These are phyloP conservation scores for Chenopodium suecicum DNA, from an alignment of 148 eudicot genomes.

Conservation along the genomic window DNA sequence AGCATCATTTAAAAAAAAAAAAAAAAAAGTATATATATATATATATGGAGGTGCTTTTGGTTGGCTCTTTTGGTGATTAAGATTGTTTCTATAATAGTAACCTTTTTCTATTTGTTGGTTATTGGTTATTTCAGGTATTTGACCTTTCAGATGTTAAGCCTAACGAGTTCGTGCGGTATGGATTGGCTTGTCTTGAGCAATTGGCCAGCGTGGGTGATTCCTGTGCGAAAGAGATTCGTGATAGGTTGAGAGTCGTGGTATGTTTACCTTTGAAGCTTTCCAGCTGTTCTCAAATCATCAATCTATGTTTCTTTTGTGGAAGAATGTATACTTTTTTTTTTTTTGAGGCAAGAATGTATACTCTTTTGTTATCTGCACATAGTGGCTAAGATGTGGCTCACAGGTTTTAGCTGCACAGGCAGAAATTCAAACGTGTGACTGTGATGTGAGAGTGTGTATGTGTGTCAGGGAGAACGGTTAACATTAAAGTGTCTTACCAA, in stretches of 20 bases:
- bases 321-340: neutral
- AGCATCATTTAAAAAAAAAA: no score
- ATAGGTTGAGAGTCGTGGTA: constrained; percentile 91
- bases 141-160: constrained; percentile 80
- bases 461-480: neutral
- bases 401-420: neutral
- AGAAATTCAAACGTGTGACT: neutral
- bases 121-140: constrained; percentile 57
- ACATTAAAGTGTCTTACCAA: neutral
- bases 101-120: neutral
- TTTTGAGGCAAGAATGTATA: neutral
- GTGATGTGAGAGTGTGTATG: no score
- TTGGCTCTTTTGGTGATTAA: neutral
- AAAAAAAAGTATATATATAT: neutral
- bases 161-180: constrained; percentile 68
- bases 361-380: neutral
- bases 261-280: constrained; percentile 12
- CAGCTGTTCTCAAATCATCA: neutral
- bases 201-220: constrained; percentile 65
- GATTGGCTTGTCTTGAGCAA: constrained; percentile 89
- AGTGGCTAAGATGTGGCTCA: neutral
- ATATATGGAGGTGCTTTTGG: neutral
- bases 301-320: neutral
- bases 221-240: constrained; percentile 77
- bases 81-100: neutral